A percentile compares a stretch with the other conserved stretches of the same genome.
phyloP scores from a whole-genome alignment of 352 stramenopile genomes.

The Elongisporangium senticosum region DNA sequence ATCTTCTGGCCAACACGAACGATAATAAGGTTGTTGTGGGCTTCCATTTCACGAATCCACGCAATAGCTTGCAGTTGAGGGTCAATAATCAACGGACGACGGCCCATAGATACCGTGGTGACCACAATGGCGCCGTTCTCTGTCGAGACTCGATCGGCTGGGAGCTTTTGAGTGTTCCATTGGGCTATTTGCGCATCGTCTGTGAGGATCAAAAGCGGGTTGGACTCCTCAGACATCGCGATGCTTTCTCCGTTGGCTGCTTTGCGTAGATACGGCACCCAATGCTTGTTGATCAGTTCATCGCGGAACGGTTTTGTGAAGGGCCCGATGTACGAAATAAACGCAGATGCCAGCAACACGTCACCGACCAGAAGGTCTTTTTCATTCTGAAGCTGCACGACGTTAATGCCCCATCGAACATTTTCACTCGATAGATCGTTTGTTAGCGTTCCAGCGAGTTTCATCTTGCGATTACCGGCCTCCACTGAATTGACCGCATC shows the following conservation, averaged over 20 bases:
- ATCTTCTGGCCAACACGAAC: constrained; percentile 93
- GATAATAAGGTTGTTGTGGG: constrained; percentile 88
- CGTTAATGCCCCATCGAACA: constrained; percentile 92
- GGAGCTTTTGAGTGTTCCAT: constrained; percentile 92
- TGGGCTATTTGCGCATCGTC: constrained; percentile 90
- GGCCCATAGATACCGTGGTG: constrained; percentile 86
- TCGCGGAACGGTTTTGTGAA: constrained; percentile 95
- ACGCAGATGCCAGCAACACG: constrained; percentile 90
- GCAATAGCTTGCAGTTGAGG: constrained; percentile 92
- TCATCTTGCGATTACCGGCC: constrained; percentile 92
- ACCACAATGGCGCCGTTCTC: constrained; percentile 92
- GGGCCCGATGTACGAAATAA: constrained; percentile 94
- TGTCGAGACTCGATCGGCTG: constrained; percentile 90
- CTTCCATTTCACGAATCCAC: constrained; percentile 92
- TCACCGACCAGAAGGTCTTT: constrained; percentile 92
- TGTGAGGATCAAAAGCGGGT: constrained; percentile 88
- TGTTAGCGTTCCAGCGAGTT: constrained; percentile 92
- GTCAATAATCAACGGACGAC: constrained; percentile 92
- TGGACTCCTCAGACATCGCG: constrained; percentile 88
- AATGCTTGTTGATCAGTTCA: constrained; percentile 91
- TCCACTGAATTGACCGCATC: constrained; percentile 91
- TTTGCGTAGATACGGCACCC: constrained; percentile 87
- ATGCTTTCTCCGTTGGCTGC: constrained; percentile 84
- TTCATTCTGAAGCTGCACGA: constrained; percentile 88
- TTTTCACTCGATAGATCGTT: constrained; percentile 95